Evolutionary conservation across 495 filamentous ascomycete species (phyloP).

Genomic region (Podospora anserina): DNA sequence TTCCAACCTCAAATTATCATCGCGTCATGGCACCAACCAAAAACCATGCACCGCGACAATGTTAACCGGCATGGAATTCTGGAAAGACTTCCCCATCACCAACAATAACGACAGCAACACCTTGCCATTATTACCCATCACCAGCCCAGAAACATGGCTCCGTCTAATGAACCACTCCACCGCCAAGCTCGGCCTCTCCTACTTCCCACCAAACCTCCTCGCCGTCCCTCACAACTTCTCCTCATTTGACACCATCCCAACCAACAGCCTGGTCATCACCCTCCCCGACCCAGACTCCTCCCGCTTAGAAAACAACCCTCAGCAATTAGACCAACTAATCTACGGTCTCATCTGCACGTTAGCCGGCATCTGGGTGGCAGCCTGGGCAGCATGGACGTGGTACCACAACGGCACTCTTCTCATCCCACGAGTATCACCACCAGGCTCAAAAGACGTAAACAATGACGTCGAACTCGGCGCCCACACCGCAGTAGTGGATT

Average conservation of each 20-base stretch:
- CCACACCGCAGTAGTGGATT: not conserved
- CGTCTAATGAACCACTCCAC: not conserved
- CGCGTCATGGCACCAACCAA: not conserved
- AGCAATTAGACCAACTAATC: not conserved
- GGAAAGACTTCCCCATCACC: not conserved
- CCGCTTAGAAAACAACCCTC: not conserved
- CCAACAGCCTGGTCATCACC: not conserved
- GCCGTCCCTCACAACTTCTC: not conserved
- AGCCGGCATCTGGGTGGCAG: not conserved
- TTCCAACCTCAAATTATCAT: not conserved
- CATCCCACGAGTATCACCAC: not conserved
- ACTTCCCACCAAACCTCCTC: slow-evolving; percentile 1
- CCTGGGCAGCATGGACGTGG: not conserved
- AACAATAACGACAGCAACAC: not conserved
- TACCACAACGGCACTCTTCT: not conserved
- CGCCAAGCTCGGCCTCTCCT: not conserved
- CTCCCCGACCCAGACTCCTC: not conserved
- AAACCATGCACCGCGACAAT: not conserved
- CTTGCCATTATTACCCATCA: not conserved
- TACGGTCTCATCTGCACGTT: not conserved
- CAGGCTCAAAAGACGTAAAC: not conserved
- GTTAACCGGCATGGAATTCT: not conserved
- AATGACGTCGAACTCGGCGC: slow-evolving; percentile 1
- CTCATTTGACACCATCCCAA: not conserved
- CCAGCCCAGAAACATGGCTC: not conserved